These are phyloP conservation scores for Populus tremula DNA, from an alignment of 345 rosid genomes.

Conservation along the genomic window DNA sequence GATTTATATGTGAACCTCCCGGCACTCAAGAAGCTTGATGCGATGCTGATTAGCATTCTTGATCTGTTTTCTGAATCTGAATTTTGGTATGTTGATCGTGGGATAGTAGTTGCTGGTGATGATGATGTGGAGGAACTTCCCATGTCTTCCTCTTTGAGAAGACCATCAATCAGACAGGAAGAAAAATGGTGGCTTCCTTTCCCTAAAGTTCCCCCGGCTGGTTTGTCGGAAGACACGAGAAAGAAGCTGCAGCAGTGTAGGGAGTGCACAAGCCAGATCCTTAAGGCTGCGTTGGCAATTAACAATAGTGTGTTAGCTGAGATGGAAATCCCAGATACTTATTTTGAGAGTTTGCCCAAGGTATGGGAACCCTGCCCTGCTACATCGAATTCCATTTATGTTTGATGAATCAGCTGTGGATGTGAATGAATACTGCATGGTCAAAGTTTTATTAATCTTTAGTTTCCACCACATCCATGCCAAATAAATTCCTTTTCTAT, in stretches of 20 bases:
- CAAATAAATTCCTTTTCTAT: neutral
- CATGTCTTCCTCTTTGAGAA: conserved; percentile 2
- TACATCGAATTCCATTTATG: neutral
- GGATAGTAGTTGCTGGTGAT: conserved; percentile 10
- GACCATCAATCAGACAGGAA: conserved; percentile 15
- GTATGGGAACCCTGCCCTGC: conserved; percentile 6
- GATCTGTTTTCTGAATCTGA: conserved; percentile 22
- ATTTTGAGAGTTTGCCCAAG: conserved; percentile 29
- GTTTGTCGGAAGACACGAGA: conserved; percentile 22
- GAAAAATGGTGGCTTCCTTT: conserved; percentile 37
- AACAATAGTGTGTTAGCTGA: conserved; percentile 18
- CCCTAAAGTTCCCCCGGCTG: conserved; percentile 22
- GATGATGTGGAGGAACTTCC: conserved; percentile 2
- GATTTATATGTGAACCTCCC: conserved; percentile 31
- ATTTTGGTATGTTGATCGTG: conserved; percentile 28
- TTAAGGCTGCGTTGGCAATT: conserved; percentile 34
- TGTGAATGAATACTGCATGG: neutral
- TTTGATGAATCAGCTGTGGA: neutral
- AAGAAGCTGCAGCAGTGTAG: conserved; percentile 21
- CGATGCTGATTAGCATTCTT: conserved; percentile 25
- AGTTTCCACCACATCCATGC: neutral
- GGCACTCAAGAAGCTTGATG: conserved; percentile 31
- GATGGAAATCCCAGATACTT: conserved; percentile 27
- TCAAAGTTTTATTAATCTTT: neutral
- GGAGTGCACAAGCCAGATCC: conserved; percentile 29